phyloP scores from a whole-genome alignment of 805 yeast genomes.

The Kuraishia ogatae region DNA sequence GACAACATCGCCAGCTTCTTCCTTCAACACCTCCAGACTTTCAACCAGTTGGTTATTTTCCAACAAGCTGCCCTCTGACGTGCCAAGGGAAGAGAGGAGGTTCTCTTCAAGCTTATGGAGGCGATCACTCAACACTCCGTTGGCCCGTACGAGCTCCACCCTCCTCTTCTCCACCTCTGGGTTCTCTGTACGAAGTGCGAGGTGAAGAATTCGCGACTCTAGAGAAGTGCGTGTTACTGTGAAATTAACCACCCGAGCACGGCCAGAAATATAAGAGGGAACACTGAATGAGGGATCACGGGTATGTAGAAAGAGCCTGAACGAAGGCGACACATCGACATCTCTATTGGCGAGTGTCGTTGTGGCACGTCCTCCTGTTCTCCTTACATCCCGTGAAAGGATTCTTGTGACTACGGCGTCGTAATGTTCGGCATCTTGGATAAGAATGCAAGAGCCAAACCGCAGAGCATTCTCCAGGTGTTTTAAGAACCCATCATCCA shows the following conservation, averaged over 20 bases:
- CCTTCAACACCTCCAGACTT: conserved; percentile 57
- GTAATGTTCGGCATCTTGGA: conserved; percentile 72
- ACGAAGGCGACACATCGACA: conserved; percentile 59
- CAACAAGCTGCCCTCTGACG: conserved; percentile 50
- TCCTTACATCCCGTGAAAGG: conserved; percentile 48
- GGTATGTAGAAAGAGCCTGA: conserved; percentile 53
- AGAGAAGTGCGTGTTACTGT: conserved; percentile 62
- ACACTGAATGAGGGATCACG: conserved; percentile 40
- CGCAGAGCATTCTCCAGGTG: conserved; percentile 73
- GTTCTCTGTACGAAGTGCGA: conserved; percentile 40
- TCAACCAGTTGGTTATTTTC: conserved; percentile 55
- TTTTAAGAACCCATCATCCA: conserved; percentile 56
- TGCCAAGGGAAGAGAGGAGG: conserved; percentile 48
- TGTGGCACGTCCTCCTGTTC: conserved; percentile 62
- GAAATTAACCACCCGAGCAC: conserved; percentile 62
- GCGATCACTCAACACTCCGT: conserved; percentile 48
- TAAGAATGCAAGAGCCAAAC: conserved; percentile 69
- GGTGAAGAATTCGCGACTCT: conserved; percentile 52
- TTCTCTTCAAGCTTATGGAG: conserved; percentile 49
- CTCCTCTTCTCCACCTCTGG: conserved; percentile 65
- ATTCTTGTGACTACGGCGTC: conserved; percentile 68
- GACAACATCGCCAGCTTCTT: conserved; percentile 48
- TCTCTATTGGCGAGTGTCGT: conserved; percentile 53
- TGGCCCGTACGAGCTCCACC: conserved; percentile 40
- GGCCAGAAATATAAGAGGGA: conserved; percentile 48